phyloP scores from a whole-genome alignment of 805 yeast genomes.

The Ogataea nitratoaversa region DNA sequence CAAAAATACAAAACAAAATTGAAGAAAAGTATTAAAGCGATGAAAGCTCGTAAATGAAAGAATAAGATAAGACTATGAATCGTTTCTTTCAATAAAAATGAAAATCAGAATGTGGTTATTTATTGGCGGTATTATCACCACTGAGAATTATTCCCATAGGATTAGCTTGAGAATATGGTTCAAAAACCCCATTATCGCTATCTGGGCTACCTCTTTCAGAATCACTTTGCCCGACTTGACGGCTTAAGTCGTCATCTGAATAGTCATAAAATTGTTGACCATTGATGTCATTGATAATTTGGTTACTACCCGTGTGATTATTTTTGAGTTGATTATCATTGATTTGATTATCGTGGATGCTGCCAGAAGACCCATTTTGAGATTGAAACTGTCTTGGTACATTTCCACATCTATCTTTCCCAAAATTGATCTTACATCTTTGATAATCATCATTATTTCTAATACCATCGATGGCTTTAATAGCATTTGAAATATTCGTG shows the following conservation, averaged over 20 bases:
- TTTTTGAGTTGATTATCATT: not conserved
- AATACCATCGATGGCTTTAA: constrained; percentile 88
- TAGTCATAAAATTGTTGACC: constrained; percentile 21
- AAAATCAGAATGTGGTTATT: not conserved
- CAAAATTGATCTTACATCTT: constrained; percentile 79
- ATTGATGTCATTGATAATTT: constrained; percentile 13
- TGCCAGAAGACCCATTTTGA: constrained; percentile 1
- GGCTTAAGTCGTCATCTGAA: constrained; percentile 11
- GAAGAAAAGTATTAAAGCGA: too few species aligned
- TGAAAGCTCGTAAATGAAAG: too few species aligned
- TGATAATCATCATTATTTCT: constrained; percentile 68
- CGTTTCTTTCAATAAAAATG: too few species aligned
- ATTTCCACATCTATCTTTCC: constrained; percentile 94
- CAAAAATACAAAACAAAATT: too few species aligned
- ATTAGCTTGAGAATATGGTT: constrained; percentile 14
- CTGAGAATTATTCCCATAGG: constrained; percentile 23
- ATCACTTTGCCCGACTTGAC: constrained; percentile 9
- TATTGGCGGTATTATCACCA: not conserved
- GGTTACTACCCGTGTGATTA: constrained; percentile 1
- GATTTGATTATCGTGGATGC: not conserved
- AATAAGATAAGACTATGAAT: too few species aligned
- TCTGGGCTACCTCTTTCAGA: constrained; percentile 6
- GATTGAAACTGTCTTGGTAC: constrained; percentile 69
- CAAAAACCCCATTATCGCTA: constrained; percentile 16
- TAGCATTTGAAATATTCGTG: constrained; percentile 86